Conservation (phyloP, 768 basidiomycete genomes). For the Tephrocybe sp. region DNA sequence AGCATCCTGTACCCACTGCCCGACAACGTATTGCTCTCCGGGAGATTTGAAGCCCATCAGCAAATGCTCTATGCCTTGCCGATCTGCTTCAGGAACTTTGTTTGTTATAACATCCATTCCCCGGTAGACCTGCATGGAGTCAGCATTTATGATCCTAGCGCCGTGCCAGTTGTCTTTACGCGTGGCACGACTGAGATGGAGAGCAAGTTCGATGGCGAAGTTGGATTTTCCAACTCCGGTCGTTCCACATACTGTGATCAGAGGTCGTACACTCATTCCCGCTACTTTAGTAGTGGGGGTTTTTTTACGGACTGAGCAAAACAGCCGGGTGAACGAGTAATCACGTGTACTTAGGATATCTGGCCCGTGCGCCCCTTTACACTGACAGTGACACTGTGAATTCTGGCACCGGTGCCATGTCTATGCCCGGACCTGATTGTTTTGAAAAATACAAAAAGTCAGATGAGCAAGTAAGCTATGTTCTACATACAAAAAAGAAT, state of each 20-base stretch:
- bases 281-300: neutral
- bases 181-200: constrained; percentile 42
- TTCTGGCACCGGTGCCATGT: no score
- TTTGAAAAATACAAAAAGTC: no score
- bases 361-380: no score
- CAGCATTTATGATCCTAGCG: constrained; percentile 88
- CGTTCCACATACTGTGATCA: constrained; percentile 89
- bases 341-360: no score
- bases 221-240: constrained; percentile 97
- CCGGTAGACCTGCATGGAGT: constrained; percentile 95
- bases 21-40: constrained; percentile 84
- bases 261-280: constrained; percentile 55
- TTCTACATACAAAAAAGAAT: no score
- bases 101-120: constrained; percentile 95
- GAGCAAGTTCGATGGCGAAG: constrained; percentile 85
- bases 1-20: constrained; percentile 88
- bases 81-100: constrained; percentile 80
- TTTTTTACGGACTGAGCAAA: neutral
- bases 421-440: no score
- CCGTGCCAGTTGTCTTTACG: constrained; percentile 48
- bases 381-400: no score
- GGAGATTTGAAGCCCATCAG: constrained; percentile 88
- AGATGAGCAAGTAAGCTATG: no score
- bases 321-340: no score
- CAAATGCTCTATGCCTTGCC: constrained; percentile 80